Conservation (phyloP, 441 rosid species). For the Viola pubescens region DNA sequence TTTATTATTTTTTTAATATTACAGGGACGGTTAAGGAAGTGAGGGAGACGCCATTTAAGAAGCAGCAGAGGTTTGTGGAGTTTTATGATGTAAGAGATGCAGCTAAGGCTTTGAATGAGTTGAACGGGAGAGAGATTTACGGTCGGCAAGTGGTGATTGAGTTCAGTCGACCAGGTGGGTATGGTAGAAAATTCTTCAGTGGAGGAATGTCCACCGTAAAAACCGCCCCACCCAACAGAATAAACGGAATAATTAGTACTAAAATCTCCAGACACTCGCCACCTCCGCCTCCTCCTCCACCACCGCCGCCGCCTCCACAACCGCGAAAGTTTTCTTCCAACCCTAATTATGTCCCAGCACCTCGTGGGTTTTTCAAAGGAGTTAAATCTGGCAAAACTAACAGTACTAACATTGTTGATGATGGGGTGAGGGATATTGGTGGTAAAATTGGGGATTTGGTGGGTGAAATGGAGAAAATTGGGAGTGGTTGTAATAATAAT, state of each 20-base stretch:
- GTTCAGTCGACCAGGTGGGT: constrained; percentile 85
- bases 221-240: neutral
- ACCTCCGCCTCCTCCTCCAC: neutral
- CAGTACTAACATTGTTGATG: constrained; percentile 35
- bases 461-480: constrained; percentile 1
- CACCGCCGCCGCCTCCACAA: constrained; percentile 4
- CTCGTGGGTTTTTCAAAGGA: constrained; percentile 14
- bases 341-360: constrained; percentile 11
- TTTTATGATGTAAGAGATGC: constrained; percentile 70
- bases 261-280: constrained; percentile 7
- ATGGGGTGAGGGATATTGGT: constrained; percentile 18
- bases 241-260: neutral
- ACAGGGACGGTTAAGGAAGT: constrained; percentile 74
- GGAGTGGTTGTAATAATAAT: constrained; percentile 17
- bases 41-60: constrained; percentile 86
- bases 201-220: constrained; percentile 18
- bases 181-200: constrained; percentile 45
- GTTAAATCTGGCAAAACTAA: constrained; percentile 14
- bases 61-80: constrained; percentile 76
- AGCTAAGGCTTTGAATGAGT: constrained; percentile 43
- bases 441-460: constrained; percentile 13
- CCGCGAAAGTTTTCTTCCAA: constrained; percentile 5
- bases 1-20: neutral
- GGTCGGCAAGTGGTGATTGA: constrained; percentile 63
- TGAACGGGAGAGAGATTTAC: constrained; percentile 59